phyloP scores from a whole-genome alignment of 352 stramenopile species.

The Salisapilia sapeloensis region DNA sequence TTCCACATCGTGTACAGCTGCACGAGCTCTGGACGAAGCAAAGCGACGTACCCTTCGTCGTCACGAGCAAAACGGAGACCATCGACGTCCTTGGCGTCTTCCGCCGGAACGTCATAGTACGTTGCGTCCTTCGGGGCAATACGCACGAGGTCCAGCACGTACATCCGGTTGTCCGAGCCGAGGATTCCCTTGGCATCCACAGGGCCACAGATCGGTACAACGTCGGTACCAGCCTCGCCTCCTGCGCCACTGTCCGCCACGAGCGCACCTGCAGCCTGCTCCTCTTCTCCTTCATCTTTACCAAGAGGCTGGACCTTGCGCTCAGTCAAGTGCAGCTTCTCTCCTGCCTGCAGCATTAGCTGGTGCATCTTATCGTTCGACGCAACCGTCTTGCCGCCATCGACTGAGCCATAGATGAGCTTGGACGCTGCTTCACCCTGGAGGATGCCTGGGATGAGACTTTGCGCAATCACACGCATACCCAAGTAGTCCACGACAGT shows the following conservation, averaged over 20 bases:
- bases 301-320: conserved; percentile 63
- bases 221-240: conserved; percentile 34
- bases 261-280: conserved; percentile 6
- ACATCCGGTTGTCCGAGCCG: conserved; percentile 87
- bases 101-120: conserved; percentile 47
- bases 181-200: conserved; percentile 93
- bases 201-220: conserved; percentile 76
- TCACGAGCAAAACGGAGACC: conserved; percentile 47
- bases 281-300: conserved; percentile 25
- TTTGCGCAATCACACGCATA: conserved; percentile 89
- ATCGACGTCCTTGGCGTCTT: conserved; percentile 15
- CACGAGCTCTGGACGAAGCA: conserved; percentile 88
- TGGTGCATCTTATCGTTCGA: conserved; percentile 87
- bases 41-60: conserved; percentile 76
- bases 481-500: conserved; percentile 92
- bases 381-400: conserved; percentile 79
- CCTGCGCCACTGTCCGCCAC: conserved; percentile 5
- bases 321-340: conserved; percentile 82
- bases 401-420: conserved; percentile 90
- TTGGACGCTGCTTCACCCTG: conserved; percentile 90
- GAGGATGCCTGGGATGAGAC: conserved; percentile 90
- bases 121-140: conserved; percentile 91
- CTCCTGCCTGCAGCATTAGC: conserved; percentile 66
- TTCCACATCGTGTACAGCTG: conserved; percentile 83
- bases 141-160: conserved; percentile 90